Percentiles rank a stretch among this genome's conserved stretches.
Evolutionary conservation across 2,329 filamentous ascomycete species (phyloP).

Genomic region (Mariannaea sp.): DNA sequence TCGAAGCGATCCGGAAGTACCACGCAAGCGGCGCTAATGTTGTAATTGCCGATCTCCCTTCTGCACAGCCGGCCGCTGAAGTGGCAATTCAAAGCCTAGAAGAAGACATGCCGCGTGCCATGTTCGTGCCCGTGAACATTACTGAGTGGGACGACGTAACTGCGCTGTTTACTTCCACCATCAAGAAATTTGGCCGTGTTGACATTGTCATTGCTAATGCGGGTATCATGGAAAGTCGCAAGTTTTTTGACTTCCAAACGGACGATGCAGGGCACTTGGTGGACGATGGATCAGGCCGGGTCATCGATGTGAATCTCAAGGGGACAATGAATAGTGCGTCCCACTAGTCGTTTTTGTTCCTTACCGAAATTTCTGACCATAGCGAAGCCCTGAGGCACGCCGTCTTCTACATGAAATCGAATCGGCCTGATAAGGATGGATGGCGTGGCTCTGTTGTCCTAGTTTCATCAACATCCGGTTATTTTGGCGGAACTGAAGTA

Average conservation of each 20-base stretch:
- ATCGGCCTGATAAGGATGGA: too few relatives aligned
- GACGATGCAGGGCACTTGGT: conserved; percentile 9
- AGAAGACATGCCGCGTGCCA: background rate
- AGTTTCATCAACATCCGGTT: too few relatives aligned
- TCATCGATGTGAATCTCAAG: conserved; percentile 29
- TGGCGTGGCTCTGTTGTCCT: too few relatives aligned
- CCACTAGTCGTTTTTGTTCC: background rate
- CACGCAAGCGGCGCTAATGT: conserved; percentile 18
- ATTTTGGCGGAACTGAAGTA: too few relatives aligned
- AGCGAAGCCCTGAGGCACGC: background rate
- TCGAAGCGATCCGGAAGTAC: conserved; percentile 4
- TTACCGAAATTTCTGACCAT: background rate
- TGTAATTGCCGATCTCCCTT: conserved; percentile 15
- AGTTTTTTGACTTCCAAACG: conserved; percentile 14
- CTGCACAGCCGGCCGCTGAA: background rate
- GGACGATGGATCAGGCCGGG: conserved; percentile 2
- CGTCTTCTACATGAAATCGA: too few relatives aligned
- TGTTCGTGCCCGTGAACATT: conserved; percentile 18
- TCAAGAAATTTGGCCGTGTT: conserved; percentile 1
- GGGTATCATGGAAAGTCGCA: conserved; percentile 18
- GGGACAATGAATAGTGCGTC: conserved; percentile 26
- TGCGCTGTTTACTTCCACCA: conserved; percentile 4
- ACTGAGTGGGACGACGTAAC: conserved; percentile 10
- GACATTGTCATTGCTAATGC: conserved; percentile 22
- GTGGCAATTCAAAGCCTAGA: background rate